Evolutionary conservation across 768 basidiomycete species (phyloP).

Genomic region (Lactifluus volemus): DNA sequence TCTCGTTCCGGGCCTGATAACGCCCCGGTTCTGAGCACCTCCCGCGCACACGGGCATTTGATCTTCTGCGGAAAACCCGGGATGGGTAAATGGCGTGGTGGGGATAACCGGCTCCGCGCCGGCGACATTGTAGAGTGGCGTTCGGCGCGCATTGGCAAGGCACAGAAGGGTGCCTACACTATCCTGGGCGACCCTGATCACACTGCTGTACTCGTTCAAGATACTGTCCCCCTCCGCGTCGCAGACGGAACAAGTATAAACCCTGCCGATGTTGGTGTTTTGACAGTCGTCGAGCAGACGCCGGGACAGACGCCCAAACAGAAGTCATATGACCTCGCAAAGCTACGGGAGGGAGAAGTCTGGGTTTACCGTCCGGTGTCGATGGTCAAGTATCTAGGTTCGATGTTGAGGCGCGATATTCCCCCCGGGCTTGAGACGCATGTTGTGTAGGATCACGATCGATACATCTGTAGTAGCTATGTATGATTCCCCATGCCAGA

Average conservation of each 20-base stretch:
- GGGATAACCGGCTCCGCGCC: constrained; percentile 40
- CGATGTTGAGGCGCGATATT: constrained; percentile 16
- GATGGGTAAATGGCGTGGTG: constrained; percentile 41
- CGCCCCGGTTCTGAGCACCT: constrained; percentile 40
- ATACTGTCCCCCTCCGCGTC: constrained; percentile 28
- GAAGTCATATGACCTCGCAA: constrained; percentile 35
- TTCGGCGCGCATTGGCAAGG: constrained; percentile 24
- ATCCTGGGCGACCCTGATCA: constrained; percentile 46
- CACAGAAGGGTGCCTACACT: constrained; percentile 18
- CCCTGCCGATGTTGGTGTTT: constrained; percentile 33
- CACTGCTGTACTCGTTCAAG: constrained; percentile 41
- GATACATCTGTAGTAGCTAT: background rate
- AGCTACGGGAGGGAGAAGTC: constrained; percentile 41
- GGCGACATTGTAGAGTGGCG: constrained; percentile 53
- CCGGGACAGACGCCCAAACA: constrained; percentile 33
- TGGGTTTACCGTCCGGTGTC: constrained; percentile 49
- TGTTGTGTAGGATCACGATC: too few species aligned
- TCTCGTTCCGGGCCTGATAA: constrained; percentile 31
- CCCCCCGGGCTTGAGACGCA: constrained; percentile 7
- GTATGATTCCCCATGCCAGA: background rate
- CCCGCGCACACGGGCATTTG: constrained; percentile 47
- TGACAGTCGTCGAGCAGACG: constrained; percentile 52
- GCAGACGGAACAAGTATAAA: constrained; percentile 29
- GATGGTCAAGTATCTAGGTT: constrained; percentile 30
- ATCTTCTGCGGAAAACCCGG: constrained; percentile 36